Evolutionary conservation across 129 eudicot genomes (phyloP), one percentile per base, ranked within the genome.

Genomic region (Flaveria trinervia): DNA sequence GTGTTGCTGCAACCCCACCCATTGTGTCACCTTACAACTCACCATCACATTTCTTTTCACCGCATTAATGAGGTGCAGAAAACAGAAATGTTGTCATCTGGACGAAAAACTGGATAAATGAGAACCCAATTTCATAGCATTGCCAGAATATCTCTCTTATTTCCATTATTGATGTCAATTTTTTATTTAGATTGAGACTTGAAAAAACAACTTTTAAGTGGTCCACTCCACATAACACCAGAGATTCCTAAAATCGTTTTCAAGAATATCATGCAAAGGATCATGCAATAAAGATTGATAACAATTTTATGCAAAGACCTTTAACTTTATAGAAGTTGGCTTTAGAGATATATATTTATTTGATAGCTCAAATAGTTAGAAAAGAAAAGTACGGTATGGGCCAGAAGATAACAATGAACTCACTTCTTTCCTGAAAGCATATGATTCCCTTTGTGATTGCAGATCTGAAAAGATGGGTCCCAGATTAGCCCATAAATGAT

Each of bases 401-500:
- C 60, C 13, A 49, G 8, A 72, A 81, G 79, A 71, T 71, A 73
- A 72, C 73, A 43, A 51, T 46, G 64, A 77, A 88, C 98, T 90
- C 80, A 90, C 98, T 85, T 86, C 68, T 86, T 17, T 87, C 81
- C 76, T 74, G 86, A 30, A 74, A 66, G 80, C 73, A 77, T 81
- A 82, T 14, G 71, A 77, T 70, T 86, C 93, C 97, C 96, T 91
- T 74, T 54, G 76, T 51, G 89, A 71, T 30, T 82, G 84, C 75
- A 91, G 77, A 17, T 91, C 82, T 60, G 86, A 80, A 44, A 84
- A 71, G 65, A 70, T 64, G 25, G 88, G 16, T 54, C 73, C 91
- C 75, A 91, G 72, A 25, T 80, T 59, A 23, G 92, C 86, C 93
- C 96, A 91, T 77, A 78, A 93, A 12, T 65, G 77, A 77, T 68